Base-by-base conservation (phyloP, 257 asterid species). In the Solanum bukasovii region DNA sequence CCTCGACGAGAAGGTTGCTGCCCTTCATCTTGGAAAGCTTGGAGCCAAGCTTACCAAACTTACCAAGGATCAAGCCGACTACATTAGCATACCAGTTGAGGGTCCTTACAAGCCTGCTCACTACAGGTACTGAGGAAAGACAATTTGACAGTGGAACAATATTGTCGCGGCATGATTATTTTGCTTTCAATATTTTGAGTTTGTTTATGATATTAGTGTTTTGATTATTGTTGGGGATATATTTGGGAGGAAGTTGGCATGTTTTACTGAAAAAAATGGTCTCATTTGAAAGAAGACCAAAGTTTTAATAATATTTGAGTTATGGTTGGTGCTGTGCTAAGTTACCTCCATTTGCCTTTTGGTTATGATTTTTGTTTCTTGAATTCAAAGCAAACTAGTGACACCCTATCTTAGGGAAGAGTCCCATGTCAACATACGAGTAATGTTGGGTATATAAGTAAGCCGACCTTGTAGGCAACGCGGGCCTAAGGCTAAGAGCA, bases 21-120 rank as follows among this genome's bases (percentile, higher is more conserved):
- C 95, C 9, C 95, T 93, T 68, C 95, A 93, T 31, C 93, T 93
- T 5, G 94, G 93, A 18, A 92, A 93, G 91, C 94, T 92, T 37
- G 96, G 96, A 35, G 94, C 94, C n/a, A 92, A 73, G 89, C 93
- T 93, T 21, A 93, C 96, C 9, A 92, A 92, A 90, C 96, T 93
- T 9, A 14, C 72, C 13, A 90, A 90, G 84, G 94, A 92, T 0
- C 95, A 93, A 87, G 92, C 96, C 25, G 94, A 91, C 20, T 93
- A 93, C 88, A 90, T 93, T 16, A 93, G 91, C 67, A 70, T 93
- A 13, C 94, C 96, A 5, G 84, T 93, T 34, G 96, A 92, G 65
- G 96, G 96, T 86, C 96, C 96, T 61, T 93, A 93, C 94, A 93
- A 93, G 94, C 96, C 94, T 85, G 46, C 91, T 88, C 90, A 88